Conservation (phyloP, 352 stramenopile species). For the Pythium rishiriense region DNA sequence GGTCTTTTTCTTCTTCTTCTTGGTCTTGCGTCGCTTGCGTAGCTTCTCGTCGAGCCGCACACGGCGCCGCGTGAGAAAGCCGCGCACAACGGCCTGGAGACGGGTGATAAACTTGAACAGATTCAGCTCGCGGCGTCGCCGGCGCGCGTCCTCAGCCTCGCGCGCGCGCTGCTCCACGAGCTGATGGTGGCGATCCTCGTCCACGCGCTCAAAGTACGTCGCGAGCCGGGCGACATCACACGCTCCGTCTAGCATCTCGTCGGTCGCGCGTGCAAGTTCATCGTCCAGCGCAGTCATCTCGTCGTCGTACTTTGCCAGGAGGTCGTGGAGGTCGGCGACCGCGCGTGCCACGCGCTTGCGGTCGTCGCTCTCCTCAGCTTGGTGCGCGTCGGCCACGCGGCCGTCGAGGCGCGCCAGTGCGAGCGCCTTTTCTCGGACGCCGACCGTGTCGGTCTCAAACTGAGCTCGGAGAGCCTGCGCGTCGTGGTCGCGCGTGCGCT, state of each 20-base stretch:
- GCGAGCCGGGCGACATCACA: constrained; percentile 37
- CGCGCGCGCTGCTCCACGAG: constrained; percentile 48
- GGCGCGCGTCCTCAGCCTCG: constrained; percentile 32
- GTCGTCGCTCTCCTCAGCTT: constrained; percentile 50
- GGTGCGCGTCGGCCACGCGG: constrained; percentile 41
- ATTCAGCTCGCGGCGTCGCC: constrained; percentile 42
- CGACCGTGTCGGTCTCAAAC: constrained; percentile 37
- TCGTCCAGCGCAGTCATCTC: constrained; percentile 52
- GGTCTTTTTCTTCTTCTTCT: constrained; percentile 39
- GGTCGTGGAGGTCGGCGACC: constrained; percentile 41
- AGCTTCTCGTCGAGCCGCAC: constrained; percentile 36
- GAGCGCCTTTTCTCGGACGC: constrained; percentile 37
- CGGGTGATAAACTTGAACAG: constrained; percentile 49
- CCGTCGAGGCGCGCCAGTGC: constrained; percentile 31
- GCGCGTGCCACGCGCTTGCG: constrained; percentile 45
- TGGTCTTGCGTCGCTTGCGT: constrained; percentile 25
- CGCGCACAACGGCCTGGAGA: constrained; percentile 61
- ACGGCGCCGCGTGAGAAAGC: constrained; percentile 50
- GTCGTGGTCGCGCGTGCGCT: constrained; percentile 48
- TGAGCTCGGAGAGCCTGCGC: constrained; percentile 35
- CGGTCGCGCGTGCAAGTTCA: constrained; percentile 33
- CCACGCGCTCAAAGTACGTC: constrained; percentile 48
- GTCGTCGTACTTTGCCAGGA: constrained; percentile 49
- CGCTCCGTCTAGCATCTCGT: constrained; percentile 35
- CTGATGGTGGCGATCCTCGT: constrained; percentile 52